Evolutionary conservation across 179 eudicot genomes (phyloP).

Genomic region (Nepenthes alata): DNA sequence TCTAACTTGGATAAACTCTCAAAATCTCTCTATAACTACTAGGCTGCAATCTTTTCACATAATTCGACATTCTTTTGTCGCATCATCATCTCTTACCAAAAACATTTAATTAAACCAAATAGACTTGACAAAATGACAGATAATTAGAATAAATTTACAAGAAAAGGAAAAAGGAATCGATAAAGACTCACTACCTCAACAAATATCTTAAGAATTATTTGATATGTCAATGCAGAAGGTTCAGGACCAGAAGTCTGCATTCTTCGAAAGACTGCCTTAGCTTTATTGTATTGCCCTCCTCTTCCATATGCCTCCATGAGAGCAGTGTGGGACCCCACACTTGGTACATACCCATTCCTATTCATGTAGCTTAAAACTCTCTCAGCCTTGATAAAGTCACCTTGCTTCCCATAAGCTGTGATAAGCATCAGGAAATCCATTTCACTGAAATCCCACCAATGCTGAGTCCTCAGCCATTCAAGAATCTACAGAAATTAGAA

Average conservation of each 20-base stretch:
- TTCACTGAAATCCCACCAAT: conserved; percentile 87
- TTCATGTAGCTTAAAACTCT: conserved; percentile 57
- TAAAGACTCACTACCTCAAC: conserved; percentile 50
- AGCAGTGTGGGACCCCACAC: conserved; percentile 78
- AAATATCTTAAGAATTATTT: conserved; percentile 73
- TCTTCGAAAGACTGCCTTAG: conserved; percentile 75
- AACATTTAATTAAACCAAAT: too few species aligned
- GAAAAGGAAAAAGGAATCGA: background rate
- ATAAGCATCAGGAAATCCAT: conserved; percentile 86
- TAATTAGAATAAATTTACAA: background rate
- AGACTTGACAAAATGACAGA: background rate
- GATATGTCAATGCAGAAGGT: conserved; percentile 89
- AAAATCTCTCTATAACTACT: too few species aligned
- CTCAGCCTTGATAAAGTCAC: conserved; percentile 71
- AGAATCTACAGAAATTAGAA: conserved; percentile 39
- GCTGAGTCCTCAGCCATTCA: conserved; percentile 89
- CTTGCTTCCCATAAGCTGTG: conserved; percentile 83
- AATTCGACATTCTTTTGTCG: too few species aligned
- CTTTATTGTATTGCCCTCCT: conserved; percentile 63
- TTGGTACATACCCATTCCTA: conserved; percentile 53
- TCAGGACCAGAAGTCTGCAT: conserved; percentile 95
- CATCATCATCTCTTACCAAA: too few species aligned
- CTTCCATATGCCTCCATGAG: conserved; percentile 97
- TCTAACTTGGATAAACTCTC: too few species aligned
- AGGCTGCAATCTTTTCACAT: too few species aligned